Conservation (phyloP, 768 basidiomycete species). For the Pilatotrama ljubarskyi region DNA sequence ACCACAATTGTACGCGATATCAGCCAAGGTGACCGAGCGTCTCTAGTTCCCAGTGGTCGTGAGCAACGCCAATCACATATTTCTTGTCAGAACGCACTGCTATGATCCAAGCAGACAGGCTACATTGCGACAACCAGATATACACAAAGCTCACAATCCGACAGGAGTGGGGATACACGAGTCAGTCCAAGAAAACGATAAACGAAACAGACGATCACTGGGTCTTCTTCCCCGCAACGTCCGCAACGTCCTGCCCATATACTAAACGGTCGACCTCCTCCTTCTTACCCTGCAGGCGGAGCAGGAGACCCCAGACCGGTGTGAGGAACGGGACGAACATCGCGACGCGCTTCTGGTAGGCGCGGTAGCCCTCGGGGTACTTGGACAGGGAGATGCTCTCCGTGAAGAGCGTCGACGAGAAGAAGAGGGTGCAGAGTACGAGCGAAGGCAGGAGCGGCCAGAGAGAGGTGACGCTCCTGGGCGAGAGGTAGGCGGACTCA, state of each 20-base stretch:
- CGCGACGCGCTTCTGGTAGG: constrained; percentile 76
- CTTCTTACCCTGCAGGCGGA: constrained; percentile 41
- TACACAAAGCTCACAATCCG: not conserved
- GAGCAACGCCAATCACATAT: too few species aligned
- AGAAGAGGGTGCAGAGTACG: constrained; percentile 69
- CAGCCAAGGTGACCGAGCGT: too few species aligned
- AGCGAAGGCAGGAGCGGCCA: constrained; percentile 55
- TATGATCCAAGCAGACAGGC: not conserved
- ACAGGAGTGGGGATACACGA: not conserved
- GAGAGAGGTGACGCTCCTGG: constrained; percentile 31
- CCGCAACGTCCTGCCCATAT: constrained; percentile 37
- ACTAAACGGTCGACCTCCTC: constrained; percentile 42
- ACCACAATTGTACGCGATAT: too few species aligned
- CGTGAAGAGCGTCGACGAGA: constrained; percentile 74
- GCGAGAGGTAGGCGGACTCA: constrained; percentile 28
- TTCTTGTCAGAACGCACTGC: not conserved
- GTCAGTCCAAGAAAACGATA: not conserved
- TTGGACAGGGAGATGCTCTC: constrained; percentile 79
- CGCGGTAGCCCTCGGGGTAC: constrained; percentile 66
- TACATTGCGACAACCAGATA: not conserved
- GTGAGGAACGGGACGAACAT: constrained; percentile 69
- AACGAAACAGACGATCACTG: constrained; percentile 15
- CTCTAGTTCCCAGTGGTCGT: too few species aligned
- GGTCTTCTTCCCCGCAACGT: constrained; percentile 25
- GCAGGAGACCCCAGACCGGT: constrained; percentile 42